Evolutionary conservation across 2,329 filamentous ascomycete genomes (phyloP), one percentile per base, ranked within the genome.

Genomic region (Cladosporium sphaerospermum): DNA sequence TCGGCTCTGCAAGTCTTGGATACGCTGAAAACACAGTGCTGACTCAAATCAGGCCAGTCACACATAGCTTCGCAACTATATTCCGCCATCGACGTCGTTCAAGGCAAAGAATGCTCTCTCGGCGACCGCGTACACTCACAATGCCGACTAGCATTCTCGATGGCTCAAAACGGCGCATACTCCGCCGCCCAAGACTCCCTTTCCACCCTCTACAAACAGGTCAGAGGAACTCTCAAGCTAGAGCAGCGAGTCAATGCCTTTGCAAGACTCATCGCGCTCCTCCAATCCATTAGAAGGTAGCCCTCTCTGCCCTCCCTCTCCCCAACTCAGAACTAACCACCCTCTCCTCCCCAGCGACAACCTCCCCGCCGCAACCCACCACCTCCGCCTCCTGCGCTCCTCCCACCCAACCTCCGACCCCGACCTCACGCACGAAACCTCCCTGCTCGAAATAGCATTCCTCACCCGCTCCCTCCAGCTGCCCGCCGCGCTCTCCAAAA

Each of bases 91-190:
- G 75, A 90, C 13, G 78, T 83, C 50, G 90, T 88, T 58, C 86
- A 96, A 64, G 74, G 77, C 3, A 71, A 74, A n/a, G 73, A 75
- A 45, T 77, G 78, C 34, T 78, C 84, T 0, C 81, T 91, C 41
- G 89, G 95, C 57, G 92, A 97, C 61, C 79, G 83, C 46, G 76
- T 96, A 32, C 88, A 86, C 61, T 80, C 88, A 33, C 83, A 78
- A 0, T 89, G 88, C 61, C 82, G 86, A 4, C 78, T 84, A 53
- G 85, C 89, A 2, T 81, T 85, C 55, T 74, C 84, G 46, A 75
- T 86, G 5, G 78, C 81, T 8, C 80, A 84, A 53, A 78, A 74
- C 44, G 91, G 92, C 1, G 78, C 76, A 32, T 95, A 90, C 63
- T 79, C 84, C 18, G 79, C 86, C 46, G 89, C 86, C 0, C 75